phyloP scores from a whole-genome alignment of 176 grass and related monocot genomes.

The Areca catechu region DNA sequence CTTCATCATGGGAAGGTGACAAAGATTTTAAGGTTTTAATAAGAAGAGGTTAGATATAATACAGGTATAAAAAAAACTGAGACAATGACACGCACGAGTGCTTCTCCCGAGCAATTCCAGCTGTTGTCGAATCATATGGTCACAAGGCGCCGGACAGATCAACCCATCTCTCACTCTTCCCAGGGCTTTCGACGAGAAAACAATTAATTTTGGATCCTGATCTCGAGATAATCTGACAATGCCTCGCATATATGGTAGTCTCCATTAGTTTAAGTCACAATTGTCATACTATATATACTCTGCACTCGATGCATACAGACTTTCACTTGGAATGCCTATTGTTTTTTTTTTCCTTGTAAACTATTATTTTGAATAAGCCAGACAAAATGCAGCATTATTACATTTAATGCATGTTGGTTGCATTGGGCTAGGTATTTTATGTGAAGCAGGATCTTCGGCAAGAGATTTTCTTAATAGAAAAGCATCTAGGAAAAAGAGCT shows the following conservation, averaged over 20 bases:
- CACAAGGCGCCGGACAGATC: slow-evolving; percentile 32
- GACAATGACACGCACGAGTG: slow-evolving; percentile 75
- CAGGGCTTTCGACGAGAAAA: not conserved
- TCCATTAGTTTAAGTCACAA: slow-evolving; percentile 33
- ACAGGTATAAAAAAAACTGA: slow-evolving; percentile 37
- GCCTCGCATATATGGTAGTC: slow-evolving; percentile 18
- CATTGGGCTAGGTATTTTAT: slow-evolving; percentile 1
- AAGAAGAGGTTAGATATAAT: slow-evolving; percentile 38
- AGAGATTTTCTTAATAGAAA: not conserved
- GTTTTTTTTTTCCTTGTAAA: not conserved
- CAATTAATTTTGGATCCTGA: slow-evolving; percentile 31
- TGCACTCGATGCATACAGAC: too few relatives aligned
- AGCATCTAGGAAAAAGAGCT: not conserved
- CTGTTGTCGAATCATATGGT: slow-evolving; percentile 55
- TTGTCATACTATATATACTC: not conserved
- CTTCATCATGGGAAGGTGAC: slow-evolving; percentile 28
- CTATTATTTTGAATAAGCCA: too few relatives aligned
- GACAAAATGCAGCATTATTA: not conserved
- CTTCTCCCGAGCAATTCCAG: slow-evolving; percentile 87
- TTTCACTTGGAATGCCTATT: too few relatives aligned
- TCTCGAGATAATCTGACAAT: slow-evolving; percentile 43
- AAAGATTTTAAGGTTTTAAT: slow-evolving; percentile 12
- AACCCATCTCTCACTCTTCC: slow-evolving; percentile 7
- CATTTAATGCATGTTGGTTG: not conserved
- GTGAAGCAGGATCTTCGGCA: not conserved